Conservation (phyloP, 2,329 filamentous ascomycete genomes). For the Passalora sequoiae region DNA sequence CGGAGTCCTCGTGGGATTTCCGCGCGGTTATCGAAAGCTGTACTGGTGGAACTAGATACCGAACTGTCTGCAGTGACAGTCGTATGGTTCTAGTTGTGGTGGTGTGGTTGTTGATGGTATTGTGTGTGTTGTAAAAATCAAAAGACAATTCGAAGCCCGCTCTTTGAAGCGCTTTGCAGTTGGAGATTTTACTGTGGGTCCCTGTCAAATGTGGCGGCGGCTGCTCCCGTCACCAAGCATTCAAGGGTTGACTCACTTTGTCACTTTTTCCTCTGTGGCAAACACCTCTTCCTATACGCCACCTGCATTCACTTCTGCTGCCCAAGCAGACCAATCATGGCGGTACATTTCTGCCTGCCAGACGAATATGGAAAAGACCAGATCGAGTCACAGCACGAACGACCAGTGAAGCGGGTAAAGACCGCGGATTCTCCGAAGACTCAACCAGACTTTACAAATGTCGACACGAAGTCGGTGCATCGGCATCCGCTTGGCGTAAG, state of each 20-base stretch:
- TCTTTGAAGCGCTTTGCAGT: too few species aligned
- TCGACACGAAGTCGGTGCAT: slow-evolving; percentile 52
- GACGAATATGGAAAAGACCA: slow-evolving; percentile 7
- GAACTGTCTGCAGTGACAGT: slow-evolving; percentile 44
- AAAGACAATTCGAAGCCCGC: too few species aligned
- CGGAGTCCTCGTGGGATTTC: slow-evolving; percentile 37
- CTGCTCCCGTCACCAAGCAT: too few species aligned
- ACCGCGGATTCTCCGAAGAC: slow-evolving; percentile 4
- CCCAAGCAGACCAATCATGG: slow-evolving; percentile 10
- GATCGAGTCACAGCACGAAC: slow-evolving; percentile 11
- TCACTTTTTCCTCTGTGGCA: slow-evolving; percentile 3
- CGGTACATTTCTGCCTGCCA: slow-evolving; percentile 2
- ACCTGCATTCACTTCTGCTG: background rate
- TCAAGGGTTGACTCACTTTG: too few species aligned
- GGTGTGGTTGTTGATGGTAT: slow-evolving; percentile 24
- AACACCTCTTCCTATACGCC: slow-evolving; percentile 2
- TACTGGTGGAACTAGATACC: slow-evolving; percentile 42
- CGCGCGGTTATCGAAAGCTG: slow-evolving; percentile 33
- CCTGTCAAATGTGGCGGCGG: too few species aligned
- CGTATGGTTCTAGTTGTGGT: slow-evolving; percentile 37
- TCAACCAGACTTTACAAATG: slow-evolving; percentile 8
- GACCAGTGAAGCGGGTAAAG: slow-evolving; percentile 20
- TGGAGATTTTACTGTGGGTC: too few species aligned
- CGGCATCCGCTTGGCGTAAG: slow-evolving; percentile 78
- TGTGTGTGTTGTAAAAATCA: slow-evolving; percentile 21